These are phyloP conservation scores for Aspergillus homomorphus DNA, from an alignment of 495 filamentous ascomycete genomes.

Conservation along the genomic window DNA sequence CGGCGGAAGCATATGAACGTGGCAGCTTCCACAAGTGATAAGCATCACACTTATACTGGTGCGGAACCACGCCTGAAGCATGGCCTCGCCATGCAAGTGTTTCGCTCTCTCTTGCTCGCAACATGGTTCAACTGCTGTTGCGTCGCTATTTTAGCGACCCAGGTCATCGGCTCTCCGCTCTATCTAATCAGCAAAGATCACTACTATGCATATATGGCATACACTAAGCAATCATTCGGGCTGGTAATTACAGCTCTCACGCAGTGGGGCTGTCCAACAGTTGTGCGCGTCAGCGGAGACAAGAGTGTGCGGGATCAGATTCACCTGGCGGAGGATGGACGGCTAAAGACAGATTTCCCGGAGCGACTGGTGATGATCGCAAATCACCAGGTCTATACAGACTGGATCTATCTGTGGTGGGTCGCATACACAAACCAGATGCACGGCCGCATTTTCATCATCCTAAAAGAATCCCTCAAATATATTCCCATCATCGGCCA, in stretches of 20 bases:
- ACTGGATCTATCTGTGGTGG: conserved; percentile 75
- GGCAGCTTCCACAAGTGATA: background rate
- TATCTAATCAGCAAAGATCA: conserved; percentile 59
- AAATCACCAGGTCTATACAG: conserved; percentile 70
- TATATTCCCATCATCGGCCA: conserved; percentile 61
- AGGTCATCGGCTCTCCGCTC: conserved; percentile 55
- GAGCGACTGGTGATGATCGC: conserved; percentile 62
- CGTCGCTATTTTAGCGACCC: conserved; percentile 49
- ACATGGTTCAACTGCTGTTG: conserved; percentile 63
- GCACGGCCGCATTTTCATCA: conserved; percentile 69
- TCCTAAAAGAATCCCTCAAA: conserved; percentile 65
- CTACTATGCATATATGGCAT: conserved; percentile 64
- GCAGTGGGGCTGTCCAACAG: conserved; percentile 59
- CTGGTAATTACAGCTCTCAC: conserved; percentile 58
- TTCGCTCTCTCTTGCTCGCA: conserved; percentile 60
- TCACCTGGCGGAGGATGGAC: conserved; percentile 50
- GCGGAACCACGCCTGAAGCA: conserved; percentile 58
- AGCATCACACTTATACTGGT: conserved; percentile 20
- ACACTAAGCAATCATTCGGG: conserved; percentile 62
- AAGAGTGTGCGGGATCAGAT: conserved; percentile 57
- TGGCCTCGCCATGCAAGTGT: conserved; percentile 58
- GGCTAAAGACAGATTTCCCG: conserved; percentile 54
- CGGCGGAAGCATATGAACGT: conserved; percentile 33
- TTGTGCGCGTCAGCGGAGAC: conserved; percentile 61
- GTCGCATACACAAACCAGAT: conserved; percentile 59